Evolutionary conservation across 306 rosid species (phyloP).

Genomic region (Benincasa hispida): DNA sequence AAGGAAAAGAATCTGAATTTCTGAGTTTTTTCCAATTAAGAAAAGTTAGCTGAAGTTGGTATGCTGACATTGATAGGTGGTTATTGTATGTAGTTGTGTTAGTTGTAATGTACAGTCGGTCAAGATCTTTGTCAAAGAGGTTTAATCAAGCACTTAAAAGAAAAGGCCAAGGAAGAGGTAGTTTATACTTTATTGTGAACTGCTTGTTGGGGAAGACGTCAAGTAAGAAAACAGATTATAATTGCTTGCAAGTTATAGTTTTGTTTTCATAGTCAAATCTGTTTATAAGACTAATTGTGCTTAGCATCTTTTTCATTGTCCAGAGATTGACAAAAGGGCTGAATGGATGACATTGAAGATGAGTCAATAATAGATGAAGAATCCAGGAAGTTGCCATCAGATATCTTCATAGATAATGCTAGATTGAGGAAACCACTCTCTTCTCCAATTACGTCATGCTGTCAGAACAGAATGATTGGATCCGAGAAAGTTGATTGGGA

Average conservation of each 20-base stretch:
- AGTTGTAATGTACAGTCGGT: conserved; percentile 6
- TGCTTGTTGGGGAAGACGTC: neutral
- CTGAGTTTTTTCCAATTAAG: too few species aligned
- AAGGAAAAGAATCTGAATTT: conserved; percentile 34
- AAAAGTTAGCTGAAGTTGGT: too few species aligned
- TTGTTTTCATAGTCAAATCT: neutral
- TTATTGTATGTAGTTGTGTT: neutral
- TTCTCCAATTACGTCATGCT: neutral
- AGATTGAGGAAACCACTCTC: neutral
- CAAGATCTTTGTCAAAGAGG: conserved; percentile 74
- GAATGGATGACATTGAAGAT: neutral
- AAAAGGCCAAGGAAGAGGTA: conserved; percentile 44
- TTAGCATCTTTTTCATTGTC: neutral
- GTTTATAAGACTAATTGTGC: neutral
- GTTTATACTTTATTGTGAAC: conserved; percentile 6
- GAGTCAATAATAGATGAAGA: conserved; percentile 2
- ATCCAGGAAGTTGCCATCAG: conserved; percentile 6
- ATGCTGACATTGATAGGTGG: neutral
- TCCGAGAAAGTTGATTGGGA: neutral
- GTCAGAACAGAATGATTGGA: conserved; percentile 3
- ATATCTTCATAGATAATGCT: conserved; percentile 1
- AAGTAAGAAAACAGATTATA: neutral
- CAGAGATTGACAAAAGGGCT: neutral
- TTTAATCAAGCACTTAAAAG: conserved; percentile 46
- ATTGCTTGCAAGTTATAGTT: neutral